phyloP scores from a whole-genome alignment of 768 basidiomycete species.

The Crucibulum laeve region DNA sequence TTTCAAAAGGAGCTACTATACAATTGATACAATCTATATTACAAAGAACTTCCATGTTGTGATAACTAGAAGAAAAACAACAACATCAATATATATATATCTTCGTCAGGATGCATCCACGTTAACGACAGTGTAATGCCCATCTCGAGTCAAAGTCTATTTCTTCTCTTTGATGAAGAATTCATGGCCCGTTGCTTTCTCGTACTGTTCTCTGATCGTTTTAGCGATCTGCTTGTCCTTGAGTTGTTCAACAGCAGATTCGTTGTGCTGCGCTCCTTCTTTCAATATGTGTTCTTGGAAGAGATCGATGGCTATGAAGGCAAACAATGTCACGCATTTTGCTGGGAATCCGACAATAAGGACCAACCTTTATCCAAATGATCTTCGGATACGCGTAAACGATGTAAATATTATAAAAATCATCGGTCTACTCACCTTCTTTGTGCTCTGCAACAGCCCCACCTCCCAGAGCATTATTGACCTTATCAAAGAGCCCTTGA shows the following conservation, averaged over 20 bases:
- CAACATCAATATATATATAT: too few species aligned
- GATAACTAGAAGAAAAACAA: too few species aligned
- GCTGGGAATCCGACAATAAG: neutral
- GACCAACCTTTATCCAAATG: conserved; percentile 19
- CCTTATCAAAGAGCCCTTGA: conserved; percentile 13
- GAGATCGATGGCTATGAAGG: conserved; percentile 18
- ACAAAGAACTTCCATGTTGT: too few species aligned
- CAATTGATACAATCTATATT: too few species aligned
- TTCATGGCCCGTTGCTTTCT: conserved; percentile 19
- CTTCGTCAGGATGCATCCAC: too few species aligned
- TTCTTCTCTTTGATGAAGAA: conserved; percentile 8
- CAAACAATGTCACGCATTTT: too few species aligned
- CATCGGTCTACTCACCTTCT: conserved; percentile 9
- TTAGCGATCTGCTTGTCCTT: conserved; percentile 29
- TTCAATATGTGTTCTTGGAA: conserved; percentile 21
- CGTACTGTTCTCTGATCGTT: conserved; percentile 19
- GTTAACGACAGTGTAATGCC: too few species aligned
- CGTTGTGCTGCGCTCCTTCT: conserved; percentile 26
- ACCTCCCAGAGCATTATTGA: conserved; percentile 14
- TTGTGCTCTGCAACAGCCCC: conserved; percentile 13
- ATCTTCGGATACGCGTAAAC: conserved; percentile 3
- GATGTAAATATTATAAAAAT: neutral
- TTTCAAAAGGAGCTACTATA: too few species aligned
- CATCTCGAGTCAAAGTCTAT: too few species aligned
- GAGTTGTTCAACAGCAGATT: conserved; percentile 27